These are phyloP conservation scores for Patellifolia procumbens DNA, from an alignment of 179 eudicot genomes.

Conservation along the genomic window DNA sequence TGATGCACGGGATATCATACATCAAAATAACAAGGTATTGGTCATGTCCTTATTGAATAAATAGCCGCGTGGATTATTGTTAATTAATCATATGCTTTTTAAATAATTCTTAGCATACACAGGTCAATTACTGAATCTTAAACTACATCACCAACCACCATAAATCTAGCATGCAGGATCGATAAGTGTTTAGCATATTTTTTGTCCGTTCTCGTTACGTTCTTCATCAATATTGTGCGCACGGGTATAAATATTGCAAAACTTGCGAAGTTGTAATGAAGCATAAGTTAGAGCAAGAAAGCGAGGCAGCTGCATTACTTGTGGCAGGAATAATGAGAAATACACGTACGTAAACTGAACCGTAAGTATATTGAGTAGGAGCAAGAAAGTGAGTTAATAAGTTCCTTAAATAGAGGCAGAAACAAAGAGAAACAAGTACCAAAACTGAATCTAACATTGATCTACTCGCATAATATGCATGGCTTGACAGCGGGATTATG, in stretches of 20 bases:
- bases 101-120: too few relatives aligned
- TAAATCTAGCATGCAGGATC: too few relatives aligned
- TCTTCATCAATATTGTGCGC: too few relatives aligned
- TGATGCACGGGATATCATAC: too few relatives aligned
- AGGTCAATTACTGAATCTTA: too few relatives aligned
- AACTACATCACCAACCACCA: too few relatives aligned
- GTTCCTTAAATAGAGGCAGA: neutral
- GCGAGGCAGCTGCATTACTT: constrained; percentile 1
- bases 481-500: constrained; percentile 10
- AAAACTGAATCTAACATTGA: neutral
- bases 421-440: neutral
- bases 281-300: neutral
- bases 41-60: too few relatives aligned
- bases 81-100: too few relatives aligned
- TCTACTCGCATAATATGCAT: neutral
- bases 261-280: neutral
- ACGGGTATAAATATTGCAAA: neutral
- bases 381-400: neutral
- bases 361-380: neutral
- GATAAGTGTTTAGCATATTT: too few relatives aligned
- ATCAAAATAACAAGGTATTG: too few relatives aligned
- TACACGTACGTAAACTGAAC: neutral
- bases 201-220: too few relatives aligned
- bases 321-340: neutral
- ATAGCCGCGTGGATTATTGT: too few relatives aligned